These are phyloP conservation scores for Acanthamoeba rhysodes DNA, from an alignment of 208 protist species.

Conservation along the genomic window DNA sequence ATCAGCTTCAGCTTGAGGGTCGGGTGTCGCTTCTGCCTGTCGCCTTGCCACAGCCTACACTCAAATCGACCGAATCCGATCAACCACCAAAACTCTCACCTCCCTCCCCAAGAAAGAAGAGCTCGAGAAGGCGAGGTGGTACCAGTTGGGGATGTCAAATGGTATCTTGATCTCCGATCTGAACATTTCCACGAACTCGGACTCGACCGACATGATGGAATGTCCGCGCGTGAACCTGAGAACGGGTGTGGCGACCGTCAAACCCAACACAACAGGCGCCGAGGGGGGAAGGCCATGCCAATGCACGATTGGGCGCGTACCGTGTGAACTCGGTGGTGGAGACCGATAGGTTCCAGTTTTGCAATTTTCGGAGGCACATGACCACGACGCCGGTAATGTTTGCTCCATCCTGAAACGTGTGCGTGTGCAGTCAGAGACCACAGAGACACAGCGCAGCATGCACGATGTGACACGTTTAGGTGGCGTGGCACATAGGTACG, in stretches of 20 bases:
- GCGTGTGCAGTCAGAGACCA: too few species aligned
- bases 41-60: constrained; percentile 33
- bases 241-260: background rate
- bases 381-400: constrained; percentile 66
- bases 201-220: constrained; percentile 55
- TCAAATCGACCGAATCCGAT: background rate
- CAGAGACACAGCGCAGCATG: too few species aligned
- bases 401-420: background rate
- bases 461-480: too few species aligned
- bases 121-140: background rate
- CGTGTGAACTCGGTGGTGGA: constrained; percentile 45
- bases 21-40: background rate
- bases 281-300: background rate
- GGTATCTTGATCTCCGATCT: constrained; percentile 22
- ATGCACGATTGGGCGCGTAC: background rate
- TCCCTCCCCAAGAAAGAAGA: background rate
- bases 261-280: background rate
- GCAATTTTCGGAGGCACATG: constrained; percentile 68
- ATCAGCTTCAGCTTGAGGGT: constrained; percentile 19
- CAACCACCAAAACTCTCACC: background rate
- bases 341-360: constrained; percentile 61
- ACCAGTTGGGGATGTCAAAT: constrained; percentile 15
- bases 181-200: constrained; percentile 61
- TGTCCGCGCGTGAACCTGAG: constrained; percentile 23
- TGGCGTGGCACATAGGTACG: background rate